phyloP scores from a whole-genome alignment of 106 monocot genomes.

The Allium cepa region DNA sequence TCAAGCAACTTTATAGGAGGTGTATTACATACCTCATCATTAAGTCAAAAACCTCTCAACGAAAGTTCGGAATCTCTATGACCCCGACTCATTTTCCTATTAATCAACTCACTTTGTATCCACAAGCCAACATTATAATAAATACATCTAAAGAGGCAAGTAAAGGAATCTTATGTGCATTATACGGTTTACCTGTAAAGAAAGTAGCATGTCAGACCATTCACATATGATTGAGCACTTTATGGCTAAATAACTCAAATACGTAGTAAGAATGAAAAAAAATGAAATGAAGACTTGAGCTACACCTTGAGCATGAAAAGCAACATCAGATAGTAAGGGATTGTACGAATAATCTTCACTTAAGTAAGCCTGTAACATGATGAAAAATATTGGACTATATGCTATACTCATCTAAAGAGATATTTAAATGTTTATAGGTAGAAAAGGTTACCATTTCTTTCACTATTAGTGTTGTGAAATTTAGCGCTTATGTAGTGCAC shows the following conservation, averaged over 20 bases:
- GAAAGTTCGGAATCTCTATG: conserved; percentile 96
- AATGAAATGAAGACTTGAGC: too few species aligned
- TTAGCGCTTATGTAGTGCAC: too few species aligned
- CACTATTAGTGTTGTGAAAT: background rate
- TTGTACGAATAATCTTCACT: conserved; percentile 93
- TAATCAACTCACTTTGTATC: conserved; percentile 60
- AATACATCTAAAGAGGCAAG: conserved; percentile 98
- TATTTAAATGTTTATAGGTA: background rate
- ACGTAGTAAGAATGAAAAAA: too few species aligned
- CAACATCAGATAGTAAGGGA: conserved; percentile 83
- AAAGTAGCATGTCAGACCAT: background rate
- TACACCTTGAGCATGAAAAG: conserved; percentile 93
- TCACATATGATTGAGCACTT: background rate
- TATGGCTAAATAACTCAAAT: background rate
- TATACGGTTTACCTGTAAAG: conserved; percentile 75
- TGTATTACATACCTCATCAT: conserved; percentile 85
- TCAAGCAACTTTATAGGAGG: background rate
- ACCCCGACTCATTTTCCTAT: conserved; percentile 89
- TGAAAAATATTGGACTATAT: background rate
- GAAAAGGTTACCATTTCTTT: background rate
- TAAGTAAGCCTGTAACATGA: conserved; percentile 66
- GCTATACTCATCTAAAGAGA: background rate
- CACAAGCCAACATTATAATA: conserved; percentile 97
- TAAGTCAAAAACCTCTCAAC: conserved; percentile 87
- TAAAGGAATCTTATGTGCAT: conserved; percentile 92